Base-by-base conservation (phyloP, 805 yeast species). In the Saccharomycopsis sp. region DNA sequence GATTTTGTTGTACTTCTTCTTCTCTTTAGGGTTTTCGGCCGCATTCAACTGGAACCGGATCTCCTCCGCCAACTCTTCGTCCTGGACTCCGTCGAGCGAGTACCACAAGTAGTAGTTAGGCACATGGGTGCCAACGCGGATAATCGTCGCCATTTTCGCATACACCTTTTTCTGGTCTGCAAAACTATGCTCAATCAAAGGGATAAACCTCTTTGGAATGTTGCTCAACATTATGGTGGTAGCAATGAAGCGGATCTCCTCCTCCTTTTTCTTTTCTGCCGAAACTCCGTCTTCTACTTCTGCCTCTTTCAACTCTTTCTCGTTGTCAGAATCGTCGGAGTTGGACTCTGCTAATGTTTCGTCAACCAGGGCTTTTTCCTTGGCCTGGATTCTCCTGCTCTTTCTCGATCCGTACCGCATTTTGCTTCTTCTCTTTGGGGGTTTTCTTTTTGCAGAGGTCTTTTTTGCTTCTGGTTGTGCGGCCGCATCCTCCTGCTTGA, bases 21-120 rank as follows among this genome's bases (percentile, higher is more conserved):
- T 58, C 16, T 58, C 61, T 40, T 47, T 58, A 12, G 71, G 71
- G 54, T 73, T 79, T 63, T 84, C 89, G 65, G 79, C 80, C 16
- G 75, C 76, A 56, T 76, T 77, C 54, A 85, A 69, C 57, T 81
- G 83, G 51, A 75, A 74, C 64, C 95, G 76, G 46, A 87, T 68
- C 5, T 75, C 74, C 64, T 88, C 94, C 0, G 88, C 87, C 52
- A 87, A 64, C 1, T 71, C 70, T 62, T 84, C 89, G 67, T 88
- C 94, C 56, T 82, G 80, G 51, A 80, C 77, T 0, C 90, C 91
- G 68, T 87, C 94, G 9, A 92, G 75, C 64, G 87, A 89, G 65
- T 85, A 89, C 97, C 97, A 91, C 20, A 90, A 73, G 67, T 86
- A 80, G 64, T 82, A 81, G 37, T 80, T 80, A 3, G 85, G 73